These are phyloP conservation scores for Tuber borchii DNA, from an alignment of 495 filamentous ascomycete genomes.

Conservation along the genomic window DNA sequence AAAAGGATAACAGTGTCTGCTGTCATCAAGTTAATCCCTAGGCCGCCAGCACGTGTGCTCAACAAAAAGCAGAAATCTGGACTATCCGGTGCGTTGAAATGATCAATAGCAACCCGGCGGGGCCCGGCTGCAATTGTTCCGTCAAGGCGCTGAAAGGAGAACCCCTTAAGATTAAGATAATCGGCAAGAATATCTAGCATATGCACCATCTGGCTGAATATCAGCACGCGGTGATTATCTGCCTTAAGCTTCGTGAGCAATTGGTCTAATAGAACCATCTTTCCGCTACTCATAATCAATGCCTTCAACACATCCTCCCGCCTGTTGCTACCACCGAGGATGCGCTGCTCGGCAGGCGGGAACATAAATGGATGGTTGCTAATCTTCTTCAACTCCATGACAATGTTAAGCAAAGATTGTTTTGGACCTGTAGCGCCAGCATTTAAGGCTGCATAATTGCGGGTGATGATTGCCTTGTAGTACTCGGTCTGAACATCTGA, in stretches of 20 bases:
- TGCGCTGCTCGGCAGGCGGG: constrained; percentile 78
- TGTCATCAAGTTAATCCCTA: constrained; percentile 98
- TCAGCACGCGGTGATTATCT: constrained; percentile 89
- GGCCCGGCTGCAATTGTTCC: constrained; percentile 83
- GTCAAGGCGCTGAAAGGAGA: constrained; percentile 88
- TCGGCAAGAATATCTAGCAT: constrained; percentile 95
- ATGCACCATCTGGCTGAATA: constrained; percentile 99
- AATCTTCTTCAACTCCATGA: constrained; percentile 99
- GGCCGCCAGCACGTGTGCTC: constrained; percentile 88
- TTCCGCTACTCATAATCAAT: constrained; percentile 91
- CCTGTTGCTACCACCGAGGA: constrained; percentile 65
- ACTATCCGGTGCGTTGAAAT: constrained; percentile 92
- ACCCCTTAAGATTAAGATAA: constrained; percentile 80
- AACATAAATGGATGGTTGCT: constrained; percentile 99
- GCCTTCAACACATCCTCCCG: constrained; percentile 84
- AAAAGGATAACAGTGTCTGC: constrained; percentile 97
- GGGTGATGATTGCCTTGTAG: constrained; percentile 96
- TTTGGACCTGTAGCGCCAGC: constrained; percentile 81
- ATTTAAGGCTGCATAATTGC: constrained; percentile 92
- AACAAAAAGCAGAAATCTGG: constrained; percentile 93
- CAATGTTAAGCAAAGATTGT: constrained; percentile 93
- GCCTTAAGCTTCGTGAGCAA: constrained; percentile 82
- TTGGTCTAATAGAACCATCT: constrained; percentile 97
- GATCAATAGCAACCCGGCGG: constrained; percentile 86
- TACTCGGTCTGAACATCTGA: constrained; percentile 95